A percentile compares a stretch with the other conserved stretches of the same genome.
phyloP scores from a whole-genome alignment of 2,329 filamentous ascomycete genomes.

The Fusarium sp. region DNA sequence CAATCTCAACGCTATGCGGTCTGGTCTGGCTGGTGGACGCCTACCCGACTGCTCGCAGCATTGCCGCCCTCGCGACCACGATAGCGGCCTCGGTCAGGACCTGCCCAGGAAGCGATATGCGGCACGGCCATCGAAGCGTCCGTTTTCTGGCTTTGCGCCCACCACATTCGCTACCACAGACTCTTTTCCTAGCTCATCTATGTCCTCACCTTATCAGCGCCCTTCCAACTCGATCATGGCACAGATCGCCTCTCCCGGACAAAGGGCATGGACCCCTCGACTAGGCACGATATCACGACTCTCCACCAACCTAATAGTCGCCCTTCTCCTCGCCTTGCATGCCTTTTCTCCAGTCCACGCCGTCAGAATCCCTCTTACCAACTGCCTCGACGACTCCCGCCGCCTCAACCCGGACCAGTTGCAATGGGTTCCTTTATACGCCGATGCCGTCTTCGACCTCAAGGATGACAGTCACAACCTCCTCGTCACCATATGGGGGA shows the following conservation, averaged over 20 bases:
- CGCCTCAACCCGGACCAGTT: slow-evolving; percentile 72
- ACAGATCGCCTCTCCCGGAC: slow-evolving; percentile 14
- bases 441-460: slow-evolving; percentile 82
- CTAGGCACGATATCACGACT: slow-evolving; percentile 34
- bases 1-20: slow-evolving; percentile 44
- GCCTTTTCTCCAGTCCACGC: slow-evolving; percentile 66
- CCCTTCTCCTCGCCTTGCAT: slow-evolving; percentile 57
- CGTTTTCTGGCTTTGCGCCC: slow-evolving; percentile 38
- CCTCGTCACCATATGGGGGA: slow-evolving; percentile 88
- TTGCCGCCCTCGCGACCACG: slow-evolving; percentile 28
- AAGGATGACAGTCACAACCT: slow-evolving; percentile 74
- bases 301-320: slow-evolving; percentile 52
- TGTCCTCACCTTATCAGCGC: slow-evolving; percentile 22
- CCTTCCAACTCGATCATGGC: slow-evolving; percentile 36
- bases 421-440: slow-evolving; percentile 84
- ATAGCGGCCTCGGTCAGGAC: slow-evolving; percentile 31
- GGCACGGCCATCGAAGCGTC: slow-evolving; percentile 34
- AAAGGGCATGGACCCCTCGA: slow-evolving; percentile 37
- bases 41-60: slow-evolving; percentile 39
- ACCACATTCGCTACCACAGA: slow-evolving; percentile 36
- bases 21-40: slow-evolving; percentile 43
- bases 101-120: slow-evolving; percentile 44
- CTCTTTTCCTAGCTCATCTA: slow-evolving; percentile 11
- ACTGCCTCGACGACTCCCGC: slow-evolving; percentile 80
- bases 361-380: slow-evolving; percentile 83